Evolutionary conservation across 176 grass and related monocot species (phyloP).

Genomic region (Triticum urartu): DNA sequence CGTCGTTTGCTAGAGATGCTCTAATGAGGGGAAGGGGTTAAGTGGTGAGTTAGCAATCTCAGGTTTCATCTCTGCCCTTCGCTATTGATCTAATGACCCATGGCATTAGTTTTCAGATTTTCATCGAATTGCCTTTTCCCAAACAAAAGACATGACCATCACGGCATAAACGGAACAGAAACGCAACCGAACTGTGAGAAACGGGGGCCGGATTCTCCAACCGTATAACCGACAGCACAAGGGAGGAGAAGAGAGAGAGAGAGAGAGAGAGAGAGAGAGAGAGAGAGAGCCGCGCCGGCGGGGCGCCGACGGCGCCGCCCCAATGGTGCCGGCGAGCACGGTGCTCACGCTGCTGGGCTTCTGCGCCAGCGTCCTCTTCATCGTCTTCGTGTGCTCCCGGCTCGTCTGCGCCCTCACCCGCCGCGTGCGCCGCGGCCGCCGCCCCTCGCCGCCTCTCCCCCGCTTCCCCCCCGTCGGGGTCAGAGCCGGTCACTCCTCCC

Average conservation of each 20-base stretch:
- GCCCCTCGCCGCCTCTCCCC: neutral
- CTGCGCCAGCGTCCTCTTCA: constrained; percentile 18
- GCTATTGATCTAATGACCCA: no score
- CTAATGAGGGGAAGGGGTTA: no score
- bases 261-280: neutral
- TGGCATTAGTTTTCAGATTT: no score
- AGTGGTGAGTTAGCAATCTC: no score
- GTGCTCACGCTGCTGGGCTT: constrained; percentile 20
- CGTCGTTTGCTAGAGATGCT: no score
- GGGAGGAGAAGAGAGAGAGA: no score
- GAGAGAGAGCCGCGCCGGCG: neutral
- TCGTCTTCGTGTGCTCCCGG: constrained; percentile 13
- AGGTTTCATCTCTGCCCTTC: no score
- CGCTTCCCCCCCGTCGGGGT: neutral
- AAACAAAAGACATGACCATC: no score
- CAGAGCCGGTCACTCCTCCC: neutral
- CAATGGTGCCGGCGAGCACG: constrained; percentile 9
- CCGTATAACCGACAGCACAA: neutral
- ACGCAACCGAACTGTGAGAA: neutral
- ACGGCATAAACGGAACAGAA: neutral
- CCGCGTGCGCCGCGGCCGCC: neutral
- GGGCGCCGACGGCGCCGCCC: neutral
- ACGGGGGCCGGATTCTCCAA: neutral
- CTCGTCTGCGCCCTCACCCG: constrained; percentile 1
- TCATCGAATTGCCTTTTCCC: no score